A percentile compares a stretch with the other conserved stretches of the same genome.
phyloP scores from a whole-genome alignment of 371 early-diverging fungal genomes.

The Rhizopus sp. region DNA sequence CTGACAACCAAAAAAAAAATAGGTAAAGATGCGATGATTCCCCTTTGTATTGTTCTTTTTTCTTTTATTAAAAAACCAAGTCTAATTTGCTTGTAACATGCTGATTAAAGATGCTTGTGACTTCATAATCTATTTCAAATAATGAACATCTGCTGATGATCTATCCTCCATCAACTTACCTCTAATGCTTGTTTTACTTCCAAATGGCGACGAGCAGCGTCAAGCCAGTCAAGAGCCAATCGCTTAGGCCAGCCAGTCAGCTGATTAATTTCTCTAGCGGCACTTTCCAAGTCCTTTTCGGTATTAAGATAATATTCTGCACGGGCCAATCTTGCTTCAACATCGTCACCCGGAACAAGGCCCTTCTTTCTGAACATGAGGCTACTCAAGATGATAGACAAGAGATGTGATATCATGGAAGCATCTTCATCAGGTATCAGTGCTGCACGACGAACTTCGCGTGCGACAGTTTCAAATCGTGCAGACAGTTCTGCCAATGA shows the following conservation, averaged over 20 bases:
- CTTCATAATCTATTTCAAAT: constrained; percentile 15
- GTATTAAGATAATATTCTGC: constrained; percentile 71
- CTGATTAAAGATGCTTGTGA: constrained; percentile 33
- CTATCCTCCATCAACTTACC: constrained; percentile 39
- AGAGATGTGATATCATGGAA: constrained; percentile 74
- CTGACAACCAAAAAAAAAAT: no score
- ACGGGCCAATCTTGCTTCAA: constrained; percentile 89
- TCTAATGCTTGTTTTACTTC: constrained; percentile 92
- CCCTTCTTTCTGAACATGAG: constrained; percentile 88
- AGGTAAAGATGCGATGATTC: no score
- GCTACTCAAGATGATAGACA: constrained; percentile 75
- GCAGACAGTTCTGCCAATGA: constrained; percentile 72
- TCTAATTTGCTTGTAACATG: constrained; percentile 32
- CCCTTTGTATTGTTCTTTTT: no score
- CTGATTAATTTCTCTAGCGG: constrained; percentile 93
- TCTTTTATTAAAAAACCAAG: constrained; percentile 2
- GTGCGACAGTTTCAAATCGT: constrained; percentile 73
- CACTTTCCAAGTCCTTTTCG: constrained; percentile 82
- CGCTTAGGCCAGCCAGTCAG: constrained; percentile 92
- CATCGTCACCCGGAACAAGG: constrained; percentile 83
- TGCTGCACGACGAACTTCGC: constrained; percentile 79
- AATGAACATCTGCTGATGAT: background rate
- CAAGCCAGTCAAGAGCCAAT: constrained; percentile 90
- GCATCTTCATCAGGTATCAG: constrained; percentile 88
- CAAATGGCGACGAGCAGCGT: constrained; percentile 79